These are phyloP conservation scores for Panaeolus cyanescens DNA, from an alignment of 768 basidiomycete species.

Conservation along the genomic window DNA sequence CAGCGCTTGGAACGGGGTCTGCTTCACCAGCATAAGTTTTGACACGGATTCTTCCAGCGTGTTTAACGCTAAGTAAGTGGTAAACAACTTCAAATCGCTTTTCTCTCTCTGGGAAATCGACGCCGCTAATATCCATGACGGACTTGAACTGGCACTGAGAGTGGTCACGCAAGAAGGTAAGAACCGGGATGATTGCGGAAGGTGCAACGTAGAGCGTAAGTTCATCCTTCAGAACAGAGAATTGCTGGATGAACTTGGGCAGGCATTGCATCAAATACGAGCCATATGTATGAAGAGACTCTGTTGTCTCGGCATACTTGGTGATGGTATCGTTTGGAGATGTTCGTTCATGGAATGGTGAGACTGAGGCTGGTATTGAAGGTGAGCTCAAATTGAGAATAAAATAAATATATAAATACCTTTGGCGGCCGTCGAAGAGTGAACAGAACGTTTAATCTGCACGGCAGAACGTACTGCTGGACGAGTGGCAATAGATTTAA, in stretches of 20 bases:
- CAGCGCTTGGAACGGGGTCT: constrained; percentile 84
- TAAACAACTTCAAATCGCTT: constrained; percentile 98
- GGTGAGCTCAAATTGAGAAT: constrained; percentile 12
- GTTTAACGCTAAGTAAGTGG: constrained; percentile 80
- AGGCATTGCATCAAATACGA: constrained; percentile 92
- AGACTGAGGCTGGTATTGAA: constrained; percentile 50
- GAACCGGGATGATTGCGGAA: constrained; percentile 76
- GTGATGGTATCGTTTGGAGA: constrained; percentile 84
- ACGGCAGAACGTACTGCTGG: constrained; percentile 24
- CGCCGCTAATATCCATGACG: constrained; percentile 92
- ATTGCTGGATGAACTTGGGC: constrained; percentile 97
- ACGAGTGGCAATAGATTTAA: constrained; percentile 41
- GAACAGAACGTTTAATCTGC: constrained; percentile 41
- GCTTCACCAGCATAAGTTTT: constrained; percentile 97
- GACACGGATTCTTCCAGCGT: constrained; percentile 87
- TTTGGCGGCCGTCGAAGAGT: constrained; percentile 47
- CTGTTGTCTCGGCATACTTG: constrained; percentile 70
- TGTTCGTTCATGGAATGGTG: constrained; percentile 88
- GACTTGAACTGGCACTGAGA: constrained; percentile 92
- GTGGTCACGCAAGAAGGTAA: constrained; percentile 95
- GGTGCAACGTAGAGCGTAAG: constrained; percentile 88
- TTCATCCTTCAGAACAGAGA: constrained; percentile 96
- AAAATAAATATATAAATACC: constrained; percentile 34
- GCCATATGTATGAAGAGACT: constrained; percentile 86
- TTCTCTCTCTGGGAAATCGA: constrained; percentile 90